Conservation (phyloP, 306 rosid species). For the Cucurbita argyrosperma region DNA sequence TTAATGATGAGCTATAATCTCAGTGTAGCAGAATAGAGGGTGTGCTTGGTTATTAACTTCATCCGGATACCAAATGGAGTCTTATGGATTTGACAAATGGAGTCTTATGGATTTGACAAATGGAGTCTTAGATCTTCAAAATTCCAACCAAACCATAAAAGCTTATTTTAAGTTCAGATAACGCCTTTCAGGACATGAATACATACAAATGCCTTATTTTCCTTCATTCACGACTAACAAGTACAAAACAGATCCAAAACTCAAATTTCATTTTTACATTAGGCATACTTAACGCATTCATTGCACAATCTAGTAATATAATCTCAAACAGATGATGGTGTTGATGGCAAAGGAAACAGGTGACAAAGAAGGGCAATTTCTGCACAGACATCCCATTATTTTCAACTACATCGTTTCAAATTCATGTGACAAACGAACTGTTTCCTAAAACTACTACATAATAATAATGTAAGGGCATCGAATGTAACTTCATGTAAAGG, state of each 20-base stretch:
- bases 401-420: not conserved
- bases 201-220: not conserved
- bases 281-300: not conserved
- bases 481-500: not conserved
- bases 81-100: not conserved
- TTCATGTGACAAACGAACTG: not conserved
- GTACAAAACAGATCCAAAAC: not conserved
- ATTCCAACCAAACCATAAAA: not conserved
- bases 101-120: too few relatives aligned
- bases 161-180: not conserved
- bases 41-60: not conserved
- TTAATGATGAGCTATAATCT: not conserved
- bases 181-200: not conserved
- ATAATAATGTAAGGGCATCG: not conserved
- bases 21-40: not conserved
- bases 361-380: conserved; percentile 4
- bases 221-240: not conserved
- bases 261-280: not conserved
- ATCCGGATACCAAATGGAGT: not conserved
- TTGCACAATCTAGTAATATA: not conserved
- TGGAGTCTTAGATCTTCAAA: not conserved
- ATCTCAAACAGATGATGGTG: not conserved
- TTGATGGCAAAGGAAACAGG: not conserved
- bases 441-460: conserved; percentile 1
- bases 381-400: conserved; percentile 15